Conservation (phyloP, 2,329 filamentous ascomycete species). For the Alternaria rosae region DNA sequence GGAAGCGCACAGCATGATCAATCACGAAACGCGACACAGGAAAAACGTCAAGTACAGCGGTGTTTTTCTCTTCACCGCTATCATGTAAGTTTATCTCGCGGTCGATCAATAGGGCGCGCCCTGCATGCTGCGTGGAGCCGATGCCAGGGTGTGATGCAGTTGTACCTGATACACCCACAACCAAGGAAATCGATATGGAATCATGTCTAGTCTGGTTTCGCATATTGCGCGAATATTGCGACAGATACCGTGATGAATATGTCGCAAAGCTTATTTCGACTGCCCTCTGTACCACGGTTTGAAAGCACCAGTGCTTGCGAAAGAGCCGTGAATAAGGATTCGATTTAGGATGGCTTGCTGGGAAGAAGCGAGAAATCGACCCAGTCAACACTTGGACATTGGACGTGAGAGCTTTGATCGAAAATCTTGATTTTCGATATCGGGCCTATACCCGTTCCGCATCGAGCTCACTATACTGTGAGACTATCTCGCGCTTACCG, state of each 20-base stretch:
- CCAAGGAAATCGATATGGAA: not conserved
- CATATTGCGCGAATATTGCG: constrained; percentile 1
- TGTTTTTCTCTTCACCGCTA: constrained; percentile 9
- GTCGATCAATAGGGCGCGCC: constrained; percentile 1
- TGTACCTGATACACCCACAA: constrained; percentile 5
- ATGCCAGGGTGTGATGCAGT: constrained; percentile 2
- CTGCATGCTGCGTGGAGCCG: constrained; percentile 11
- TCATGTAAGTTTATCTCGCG: constrained; percentile 9
- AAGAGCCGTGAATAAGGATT: not conserved
- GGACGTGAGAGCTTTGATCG: no score
- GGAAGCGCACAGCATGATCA: constrained; percentile 5
- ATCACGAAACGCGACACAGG: constrained; percentile 2
- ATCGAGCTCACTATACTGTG: not conserved
- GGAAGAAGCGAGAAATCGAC: no score
- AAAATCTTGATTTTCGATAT: not conserved
- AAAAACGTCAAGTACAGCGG: not conserved
- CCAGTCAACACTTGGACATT: no score
- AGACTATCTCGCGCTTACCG: not conserved
- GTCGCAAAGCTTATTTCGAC: not conserved
- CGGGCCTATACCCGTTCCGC: not conserved
- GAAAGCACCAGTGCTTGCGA: not conserved
- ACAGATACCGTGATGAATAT: not conserved
- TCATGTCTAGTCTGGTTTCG: not conserved
- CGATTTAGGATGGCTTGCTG: not conserved
- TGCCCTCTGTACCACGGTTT: not conserved